phyloP scores from a whole-genome alignment of 352 stramenopile species.

The Phytophthora quininea region DNA sequence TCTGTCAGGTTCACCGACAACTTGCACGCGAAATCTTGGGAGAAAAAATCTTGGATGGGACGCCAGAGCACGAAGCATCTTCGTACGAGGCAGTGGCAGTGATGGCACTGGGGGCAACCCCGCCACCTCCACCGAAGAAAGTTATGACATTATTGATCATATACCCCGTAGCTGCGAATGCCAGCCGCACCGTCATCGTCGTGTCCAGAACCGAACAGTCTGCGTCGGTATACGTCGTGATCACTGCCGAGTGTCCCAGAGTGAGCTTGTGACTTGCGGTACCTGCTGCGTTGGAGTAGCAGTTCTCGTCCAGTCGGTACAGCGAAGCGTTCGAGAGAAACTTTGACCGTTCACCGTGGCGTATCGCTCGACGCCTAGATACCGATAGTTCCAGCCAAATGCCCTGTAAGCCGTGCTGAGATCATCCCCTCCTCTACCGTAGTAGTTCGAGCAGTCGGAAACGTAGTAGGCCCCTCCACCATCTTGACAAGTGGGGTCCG shows the following conservation, averaged over 20 bases:
- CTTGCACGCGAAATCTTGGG: constrained; percentile 1
- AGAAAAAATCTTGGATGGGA: constrained; percentile 1
- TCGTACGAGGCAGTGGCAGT: too few relatives aligned
- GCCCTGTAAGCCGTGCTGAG: background rate
- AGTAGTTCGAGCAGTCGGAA: constrained; percentile 18
- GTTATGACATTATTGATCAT: too few relatives aligned
- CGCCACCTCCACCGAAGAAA: too few relatives aligned
- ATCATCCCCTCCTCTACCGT: background rate
- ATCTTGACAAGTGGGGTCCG: constrained; percentile 3
- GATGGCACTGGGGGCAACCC: too few relatives aligned
- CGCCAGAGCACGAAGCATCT: background rate
- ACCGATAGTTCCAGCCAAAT: background rate
- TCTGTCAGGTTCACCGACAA: background rate
- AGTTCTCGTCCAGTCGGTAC: constrained; percentile 3
- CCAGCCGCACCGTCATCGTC: background rate
- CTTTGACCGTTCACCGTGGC: background rate
- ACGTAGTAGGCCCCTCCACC: constrained; percentile 2
- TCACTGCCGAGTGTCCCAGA: constrained; percentile 1
- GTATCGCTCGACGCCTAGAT: constrained; percentile 14
- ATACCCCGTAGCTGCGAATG: background rate
- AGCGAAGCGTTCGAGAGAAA: background rate
- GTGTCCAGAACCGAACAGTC: constrained; percentile 1
- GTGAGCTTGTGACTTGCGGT: constrained; percentile 17
- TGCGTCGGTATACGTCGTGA: constrained; percentile 17
- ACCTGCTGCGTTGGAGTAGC: constrained; percentile 14